Evolutionary conservation across 306 rosid genomes (phyloP), one percentile per base, ranked within the genome.

Genomic region (Inga laurina): DNA sequence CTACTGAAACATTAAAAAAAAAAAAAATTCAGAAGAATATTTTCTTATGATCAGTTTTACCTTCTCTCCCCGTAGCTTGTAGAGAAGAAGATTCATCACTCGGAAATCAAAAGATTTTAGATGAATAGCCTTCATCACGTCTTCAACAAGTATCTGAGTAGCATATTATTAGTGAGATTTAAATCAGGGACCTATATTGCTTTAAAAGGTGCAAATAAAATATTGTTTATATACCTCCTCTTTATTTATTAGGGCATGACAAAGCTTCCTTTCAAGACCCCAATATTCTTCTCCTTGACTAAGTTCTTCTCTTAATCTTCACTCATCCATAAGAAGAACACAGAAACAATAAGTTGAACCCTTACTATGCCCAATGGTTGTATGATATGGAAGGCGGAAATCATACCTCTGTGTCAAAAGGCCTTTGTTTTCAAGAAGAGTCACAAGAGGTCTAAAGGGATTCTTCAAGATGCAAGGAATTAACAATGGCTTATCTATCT

Each of bases 21-120:
- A 30, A 75, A 70, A 37, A 41, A 43, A 69, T 46, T 57, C 46
- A 64, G 10, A 8, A 14, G 10, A 77, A 62, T 12, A 49, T 4
- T 24, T 59, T 72, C 72, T 45, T 67, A 72, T 46, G 21, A 80
- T 83, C 68, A 30, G 13, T 51, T 84, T 75, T 89, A 95, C 98
- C 98, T 92, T 82, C 51, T 88, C 89, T 57, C 91, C 97, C 86
- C 85, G 90, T 81, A 95, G 81, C 79, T 91, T 91, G 87, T 95
- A 93, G 71, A 95, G 94, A 75, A 95, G 97, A 87, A 95, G 98
- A 88, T 92, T 93, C 84, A 95, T 65, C 84, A 95, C 94, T 46
- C 97, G 92, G 71, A 93, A 95, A 89, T 95, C 98, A 84, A 91
- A 95, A 72, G 98, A 92, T 85, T 93, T 95, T 56, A 93, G 89